Base-by-base conservation (phyloP, 805 yeast genomes). In the Teunomyces kruisii region DNA sequence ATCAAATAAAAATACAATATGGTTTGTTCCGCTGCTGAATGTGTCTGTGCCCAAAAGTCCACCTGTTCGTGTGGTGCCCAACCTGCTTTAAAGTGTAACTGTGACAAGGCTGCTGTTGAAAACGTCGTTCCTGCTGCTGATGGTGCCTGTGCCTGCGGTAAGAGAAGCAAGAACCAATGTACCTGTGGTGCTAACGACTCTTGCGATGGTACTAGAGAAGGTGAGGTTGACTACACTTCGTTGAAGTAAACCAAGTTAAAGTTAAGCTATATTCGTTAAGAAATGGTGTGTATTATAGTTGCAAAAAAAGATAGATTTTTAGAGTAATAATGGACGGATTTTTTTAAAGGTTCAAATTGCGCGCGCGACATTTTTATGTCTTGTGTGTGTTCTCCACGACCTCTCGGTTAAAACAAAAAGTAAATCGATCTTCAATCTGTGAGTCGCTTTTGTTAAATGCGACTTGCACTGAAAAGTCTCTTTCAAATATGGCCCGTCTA, bases 21-120 rank as follows among this genome's bases (percentile, higher is more conserved):
- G 55, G 46, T 43, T 39, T 51, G 55, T 43, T 49, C 55, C 28
- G 49, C 55, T 51, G 32, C 47, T 36, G 29, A 45, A 42, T 80
- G 85, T 62, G 74, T 77, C 56, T 80, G 85, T 58, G 84, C 86
- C 53, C 61, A 75, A 49, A 78, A 77, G 52, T 83, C 85, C 52
- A 78, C 79, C 52, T 80, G 86, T 67, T 80, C 86, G 17, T 80
- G 86, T 63, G 83, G 83, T 14, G 71, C 76, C 45, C 73, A 73
- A 51, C 81, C 85, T 30, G 86, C 85, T 45, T 72, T 76, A 56
- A 64, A 77, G 49, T 80, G 86, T 61, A 70, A 63, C 64, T 80
- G 86, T 67, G 65, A 68, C 44, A 73, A 71, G 58, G 77, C 85
- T 38, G 53, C 73, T 17, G 61, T 55, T 39, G 86, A 80, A 65